Percentiles rank a stretch among this genome's conserved stretches.
Conservation (phyloP, 2,329 filamentous ascomycete species). For the Aspergillus chevalieri region DNA sequence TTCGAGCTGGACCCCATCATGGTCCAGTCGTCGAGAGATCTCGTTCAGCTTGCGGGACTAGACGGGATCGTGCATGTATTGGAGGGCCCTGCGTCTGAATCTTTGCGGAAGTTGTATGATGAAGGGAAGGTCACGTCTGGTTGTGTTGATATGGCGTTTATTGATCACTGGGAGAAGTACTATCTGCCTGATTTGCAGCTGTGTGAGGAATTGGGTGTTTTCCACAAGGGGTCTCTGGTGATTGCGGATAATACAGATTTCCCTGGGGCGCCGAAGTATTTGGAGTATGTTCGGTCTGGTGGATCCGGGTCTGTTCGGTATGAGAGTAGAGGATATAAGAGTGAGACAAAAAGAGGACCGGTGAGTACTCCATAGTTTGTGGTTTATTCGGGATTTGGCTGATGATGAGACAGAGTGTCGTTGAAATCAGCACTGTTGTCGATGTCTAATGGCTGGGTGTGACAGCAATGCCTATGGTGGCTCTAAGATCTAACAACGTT, state of each 20-base stretch:
- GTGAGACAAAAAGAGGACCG: slow-evolving; percentile 4
- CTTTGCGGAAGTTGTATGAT: slow-evolving; percentile 20
- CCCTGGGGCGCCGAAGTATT: slow-evolving; percentile 38
- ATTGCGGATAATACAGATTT: slow-evolving; percentile 37
- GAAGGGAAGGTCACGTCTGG: slow-evolving; percentile 20
- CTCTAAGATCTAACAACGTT: too few relatives aligned
- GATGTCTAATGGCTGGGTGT: neutral
- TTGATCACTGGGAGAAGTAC: slow-evolving; percentile 32
- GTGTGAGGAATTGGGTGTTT: slow-evolving; percentile 27
- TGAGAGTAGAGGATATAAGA: slow-evolving; percentile 15
- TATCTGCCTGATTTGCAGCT: slow-evolving; percentile 33
- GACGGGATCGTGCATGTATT: slow-evolving; percentile 27
- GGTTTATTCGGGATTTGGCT: too few relatives aligned
- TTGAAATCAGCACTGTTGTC: slow-evolving; percentile 14
- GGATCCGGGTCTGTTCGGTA: slow-evolving; percentile 17
- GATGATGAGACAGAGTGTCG: slow-evolving; percentile 8
- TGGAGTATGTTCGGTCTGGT: slow-evolving; percentile 32
- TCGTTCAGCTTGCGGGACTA: slow-evolving; percentile 30
- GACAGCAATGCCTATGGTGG: too few relatives aligned
- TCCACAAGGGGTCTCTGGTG: slow-evolving; percentile 25
- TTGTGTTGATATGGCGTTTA: slow-evolving; percentile 31
- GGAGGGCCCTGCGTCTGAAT: slow-evolving; percentile 26
- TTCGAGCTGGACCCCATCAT: slow-evolving; percentile 30
- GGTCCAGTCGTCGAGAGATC: slow-evolving; percentile 24
- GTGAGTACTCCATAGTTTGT: slow-evolving; percentile 3